phyloP scores from a whole-genome alignment of 2,329 filamentous ascomycete species.

The Colletotrichum cuscutae region DNA sequence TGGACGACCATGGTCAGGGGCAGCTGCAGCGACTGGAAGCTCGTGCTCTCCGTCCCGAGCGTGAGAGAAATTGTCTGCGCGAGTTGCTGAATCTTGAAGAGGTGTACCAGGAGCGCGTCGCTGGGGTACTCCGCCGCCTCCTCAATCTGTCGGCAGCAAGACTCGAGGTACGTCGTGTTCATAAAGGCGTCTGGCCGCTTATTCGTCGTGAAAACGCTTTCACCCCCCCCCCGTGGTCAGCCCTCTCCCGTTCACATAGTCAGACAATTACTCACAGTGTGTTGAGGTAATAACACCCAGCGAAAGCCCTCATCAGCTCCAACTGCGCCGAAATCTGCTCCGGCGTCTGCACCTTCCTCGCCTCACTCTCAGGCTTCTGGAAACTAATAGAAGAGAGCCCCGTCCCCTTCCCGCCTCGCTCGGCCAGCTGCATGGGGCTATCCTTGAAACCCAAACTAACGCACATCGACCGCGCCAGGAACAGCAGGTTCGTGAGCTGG shows the following conservation, averaged over 20 bases:
- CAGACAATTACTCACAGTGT: conserved; percentile 49
- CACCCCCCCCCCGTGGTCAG: background rate
- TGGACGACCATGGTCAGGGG: conserved; percentile 54
- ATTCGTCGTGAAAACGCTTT: conserved; percentile 55
- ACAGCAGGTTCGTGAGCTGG: conserved; percentile 60
- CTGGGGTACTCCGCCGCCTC: conserved; percentile 53
- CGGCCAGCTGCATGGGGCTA: conserved; percentile 34
- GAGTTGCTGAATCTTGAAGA: conserved; percentile 60
- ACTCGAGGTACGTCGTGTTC: conserved; percentile 55
- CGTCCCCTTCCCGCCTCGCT: conserved; percentile 28
- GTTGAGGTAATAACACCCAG: conserved; percentile 61
- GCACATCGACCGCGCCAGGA: conserved; percentile 58
- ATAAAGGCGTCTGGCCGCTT: conserved; percentile 61
- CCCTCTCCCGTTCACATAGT: background rate
- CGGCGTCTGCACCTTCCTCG: conserved; percentile 30
- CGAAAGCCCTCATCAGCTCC: conserved; percentile 59
- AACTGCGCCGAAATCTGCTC: conserved; percentile 43
- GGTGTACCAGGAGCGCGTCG: conserved; percentile 55
- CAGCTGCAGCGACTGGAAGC: conserved; percentile 46
- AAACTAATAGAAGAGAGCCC: conserved; percentile 11
- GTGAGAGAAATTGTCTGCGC: conserved; percentile 57
- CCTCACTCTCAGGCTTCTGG: background rate
- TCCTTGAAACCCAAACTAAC: conserved; percentile 52
- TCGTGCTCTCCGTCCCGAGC: conserved; percentile 43
- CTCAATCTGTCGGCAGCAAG: conserved; percentile 54